Conservation (phyloP, 208 protist genomes). For the Wallacemonas sp. region DNA sequence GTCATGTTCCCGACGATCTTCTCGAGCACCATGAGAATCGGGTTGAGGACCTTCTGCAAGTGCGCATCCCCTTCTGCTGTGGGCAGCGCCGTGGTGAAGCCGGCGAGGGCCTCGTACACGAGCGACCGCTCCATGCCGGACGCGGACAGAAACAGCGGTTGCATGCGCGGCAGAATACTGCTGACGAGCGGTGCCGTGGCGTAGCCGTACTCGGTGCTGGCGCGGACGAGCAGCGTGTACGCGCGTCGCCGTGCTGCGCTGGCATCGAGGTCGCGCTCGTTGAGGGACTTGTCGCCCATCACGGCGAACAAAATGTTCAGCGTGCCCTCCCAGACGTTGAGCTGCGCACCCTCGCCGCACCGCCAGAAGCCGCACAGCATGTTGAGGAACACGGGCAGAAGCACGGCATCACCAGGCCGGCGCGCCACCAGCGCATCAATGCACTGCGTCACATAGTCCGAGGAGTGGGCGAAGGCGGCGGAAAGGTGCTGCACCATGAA, state of each 20-base stretch:
- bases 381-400: constrained; percentile 81
- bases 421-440: constrained; percentile 44
- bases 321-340: constrained; percentile 71
- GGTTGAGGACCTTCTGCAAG: constrained; percentile 58
- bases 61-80: constrained; percentile 43
- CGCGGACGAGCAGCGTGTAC: constrained; percentile 60
- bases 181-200: constrained; percentile 24
- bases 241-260: constrained; percentile 43
- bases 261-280: constrained; percentile 33
- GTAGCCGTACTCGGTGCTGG: constrained; percentile 31
- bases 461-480: constrained; percentile 51
- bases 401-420: constrained; percentile 67
- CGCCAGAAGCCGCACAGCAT: constrained; percentile 82
- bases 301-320: constrained; percentile 52
- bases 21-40: constrained; percentile 49
- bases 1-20: constrained; percentile 24
- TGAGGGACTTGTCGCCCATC: constrained; percentile 21
- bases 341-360: constrained; percentile 36
- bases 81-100: constrained; percentile 46
- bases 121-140: constrained; percentile 43
- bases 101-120: constrained; percentile 74
- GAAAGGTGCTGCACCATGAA: constrained; percentile 78
- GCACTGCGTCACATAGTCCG: constrained; percentile 41
- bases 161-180: constrained; percentile 37
- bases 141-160: constrained; percentile 49